Base-by-base conservation (phyloP, 148 eudicot species). In the Rhododendron mucronatum region DNA sequence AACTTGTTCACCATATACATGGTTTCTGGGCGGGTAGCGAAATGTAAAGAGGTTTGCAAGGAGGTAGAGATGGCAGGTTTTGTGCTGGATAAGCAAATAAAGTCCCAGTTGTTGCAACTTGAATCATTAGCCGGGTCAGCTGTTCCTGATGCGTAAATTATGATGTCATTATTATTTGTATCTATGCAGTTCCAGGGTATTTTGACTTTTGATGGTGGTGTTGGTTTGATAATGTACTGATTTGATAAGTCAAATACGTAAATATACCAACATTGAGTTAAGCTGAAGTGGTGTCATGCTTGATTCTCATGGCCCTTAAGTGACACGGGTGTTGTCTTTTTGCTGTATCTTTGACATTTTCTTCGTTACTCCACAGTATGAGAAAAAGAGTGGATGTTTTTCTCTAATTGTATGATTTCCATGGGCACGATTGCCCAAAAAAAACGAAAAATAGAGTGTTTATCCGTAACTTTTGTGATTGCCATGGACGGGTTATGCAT, bases 21-120 rank as follows among this genome's bases (percentile, higher is more conserved):
- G 86, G 91, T 84, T 87, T 91, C 87, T 87, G 97, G 98, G 85
- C 91, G 99, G 86, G 53, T 93, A 47, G 96, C 96, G 9, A 97
- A 95, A 88, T 94, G 95, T 85, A 94, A 88, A 78, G 99, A 94
- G 91, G 86, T 97, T 26, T 91, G 93, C 89, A 94, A 86, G 90
- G 98, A 94, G 92, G 90, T 90, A 7, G 95, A 95, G 90, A 85
- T 91, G 88, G 93, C 95, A 28, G 98, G 98, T 59, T 93, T 91
- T 85, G 87, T 87, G 75, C 57, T 95, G 88, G 97, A 96, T 85
- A 90, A 91, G 86, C 85, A 85, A 53, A 85, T 90, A 81, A 89
- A 86, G 87, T 88, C 91, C 39, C 87, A 88, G 59, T 86, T 95
- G 88, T 83, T 86, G 88, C 92, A 93, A 87, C 90, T 90, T 73